phyloP scores from a whole-genome alignment of 768 basidiomycete genomes.

The Mycena capillaripes region DNA sequence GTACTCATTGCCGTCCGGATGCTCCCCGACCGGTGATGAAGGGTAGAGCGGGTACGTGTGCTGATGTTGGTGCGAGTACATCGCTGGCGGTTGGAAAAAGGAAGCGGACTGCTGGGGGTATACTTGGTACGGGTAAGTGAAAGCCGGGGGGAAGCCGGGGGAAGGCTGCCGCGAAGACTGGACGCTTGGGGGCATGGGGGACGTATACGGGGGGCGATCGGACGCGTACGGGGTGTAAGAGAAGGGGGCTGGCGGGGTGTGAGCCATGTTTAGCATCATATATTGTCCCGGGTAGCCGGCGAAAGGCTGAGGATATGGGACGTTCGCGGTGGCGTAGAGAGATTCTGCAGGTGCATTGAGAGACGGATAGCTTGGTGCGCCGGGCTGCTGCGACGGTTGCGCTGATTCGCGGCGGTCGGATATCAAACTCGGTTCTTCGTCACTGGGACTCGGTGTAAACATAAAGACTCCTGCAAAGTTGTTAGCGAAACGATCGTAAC shows the following conservation, averaged over 20 bases:
- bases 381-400: too few species aligned
- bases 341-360: too few species aligned
- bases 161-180: constrained; percentile 44
- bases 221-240: constrained; percentile 40
- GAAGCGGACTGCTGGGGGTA: constrained; percentile 55
- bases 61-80: constrained; percentile 54
- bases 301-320: too few species aligned
- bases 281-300: too few species aligned
- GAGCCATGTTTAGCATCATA: too few species aligned
- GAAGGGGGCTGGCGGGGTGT: constrained; percentile 55
- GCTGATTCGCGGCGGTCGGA: too few species aligned
- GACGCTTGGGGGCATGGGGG: constrained; percentile 44
- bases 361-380: too few species aligned
- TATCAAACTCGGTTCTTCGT: too few species aligned
- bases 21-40: constrained; percentile 32
- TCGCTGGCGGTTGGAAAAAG: constrained; percentile 50
- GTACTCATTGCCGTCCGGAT: not conserved
- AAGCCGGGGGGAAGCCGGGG: constrained; percentile 47
- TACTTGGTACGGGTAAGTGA: constrained; percentile 50
- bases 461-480: too few species aligned
- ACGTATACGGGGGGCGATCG: constrained; percentile 43
- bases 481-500: too few species aligned
- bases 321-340: too few species aligned
- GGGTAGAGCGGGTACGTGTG: constrained; percentile 52
- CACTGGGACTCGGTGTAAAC: too few species aligned